Conservation (phyloP, 495 filamentous ascomycete species). For the Parmelia sp. region DNA sequence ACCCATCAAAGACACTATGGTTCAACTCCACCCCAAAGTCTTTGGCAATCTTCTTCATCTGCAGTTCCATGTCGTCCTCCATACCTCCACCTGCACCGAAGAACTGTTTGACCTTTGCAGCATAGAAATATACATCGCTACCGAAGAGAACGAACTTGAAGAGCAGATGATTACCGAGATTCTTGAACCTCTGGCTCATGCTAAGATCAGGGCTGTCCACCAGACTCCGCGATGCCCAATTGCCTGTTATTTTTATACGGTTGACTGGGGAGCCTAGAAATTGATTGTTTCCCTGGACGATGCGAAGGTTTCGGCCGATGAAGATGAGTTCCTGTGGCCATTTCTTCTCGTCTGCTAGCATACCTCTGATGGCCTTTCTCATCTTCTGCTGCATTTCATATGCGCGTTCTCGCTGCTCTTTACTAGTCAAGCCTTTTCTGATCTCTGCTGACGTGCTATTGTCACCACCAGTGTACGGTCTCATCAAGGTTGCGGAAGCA, state of each 20-base stretch:
- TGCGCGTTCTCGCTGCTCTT: slow-evolving; percentile 48
- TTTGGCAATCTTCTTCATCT: slow-evolving; percentile 80
- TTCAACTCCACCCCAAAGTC: slow-evolving; percentile 88
- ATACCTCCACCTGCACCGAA: slow-evolving; percentile 72
- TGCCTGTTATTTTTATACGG: slow-evolving; percentile 86
- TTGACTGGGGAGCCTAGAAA: slow-evolving; percentile 92
- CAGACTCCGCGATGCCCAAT: slow-evolving; percentile 76
- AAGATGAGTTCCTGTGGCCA: slow-evolving; percentile 94
- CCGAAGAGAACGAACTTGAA: slow-evolving; percentile 73
- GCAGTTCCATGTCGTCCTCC: slow-evolving; percentile 86
- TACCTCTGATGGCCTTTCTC: slow-evolving; percentile 74
- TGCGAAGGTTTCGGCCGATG: slow-evolving; percentile 89
- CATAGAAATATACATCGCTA: slow-evolving; percentile 79
- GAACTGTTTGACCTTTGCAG: slow-evolving; percentile 65
- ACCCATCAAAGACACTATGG: slow-evolving; percentile 84
- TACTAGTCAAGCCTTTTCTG: slow-evolving; percentile 53
- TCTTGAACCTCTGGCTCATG: slow-evolving; percentile 48
- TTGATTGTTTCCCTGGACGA: slow-evolving; percentile 77
- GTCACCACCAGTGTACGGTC: slow-evolving; percentile 83
- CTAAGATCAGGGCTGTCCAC: slow-evolving; percentile 60
- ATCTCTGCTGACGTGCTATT: slow-evolving; percentile 55
- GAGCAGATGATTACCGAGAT: slow-evolving; percentile 62
- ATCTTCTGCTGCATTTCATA: slow-evolving; percentile 83
- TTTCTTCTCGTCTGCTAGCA: slow-evolving; percentile 82
- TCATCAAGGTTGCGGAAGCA: slow-evolving; percentile 80